A percentile compares a stretch with the other conserved stretches of the same genome.
Evolutionary conservation across 164 flowering plant genomes (phyloP).

Genomic region (Macadamia integrifolia): DNA sequence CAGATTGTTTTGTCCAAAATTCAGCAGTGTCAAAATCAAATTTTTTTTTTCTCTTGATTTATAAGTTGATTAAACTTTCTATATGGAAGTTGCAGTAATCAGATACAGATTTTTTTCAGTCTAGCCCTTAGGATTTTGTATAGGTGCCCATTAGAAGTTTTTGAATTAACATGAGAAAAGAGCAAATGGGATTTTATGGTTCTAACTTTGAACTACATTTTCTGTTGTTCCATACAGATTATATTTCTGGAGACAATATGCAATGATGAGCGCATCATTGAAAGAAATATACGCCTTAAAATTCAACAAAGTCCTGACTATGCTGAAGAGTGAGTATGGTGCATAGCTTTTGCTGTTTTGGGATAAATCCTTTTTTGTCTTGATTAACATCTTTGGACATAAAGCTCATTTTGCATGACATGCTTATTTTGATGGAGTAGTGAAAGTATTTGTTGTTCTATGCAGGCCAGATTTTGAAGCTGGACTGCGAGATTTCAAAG

Average conservation of each 20-base stretch:
- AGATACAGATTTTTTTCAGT: background rate
- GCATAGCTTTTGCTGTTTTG: constrained; percentile 5
- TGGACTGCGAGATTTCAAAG: constrained; percentile 78
- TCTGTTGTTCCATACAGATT: constrained; percentile 42
- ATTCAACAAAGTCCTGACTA: constrained; percentile 99
- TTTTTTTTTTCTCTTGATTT: background rate
- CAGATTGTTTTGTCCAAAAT: background rate
- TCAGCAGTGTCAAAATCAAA: background rate
- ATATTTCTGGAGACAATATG: constrained; percentile 94
- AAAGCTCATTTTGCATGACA: constrained; percentile 46
- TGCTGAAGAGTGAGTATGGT: constrained; percentile 75
- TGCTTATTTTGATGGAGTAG: background rate
- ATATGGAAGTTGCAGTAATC: background rate
- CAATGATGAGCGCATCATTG: constrained; percentile 79
- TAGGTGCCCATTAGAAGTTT: background rate
- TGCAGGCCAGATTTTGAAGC: constrained; percentile 62
- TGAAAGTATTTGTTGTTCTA: constrained; percentile 8
- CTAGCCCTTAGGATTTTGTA: background rate
- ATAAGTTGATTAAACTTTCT: background rate
- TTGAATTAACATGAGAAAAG: background rate
- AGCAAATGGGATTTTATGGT: background rate
- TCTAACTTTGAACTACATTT: background rate
- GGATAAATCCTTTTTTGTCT: constrained; percentile 1
- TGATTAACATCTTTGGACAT: background rate
- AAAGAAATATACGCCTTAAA: constrained; percentile 91